Evolutionary conservation across 768 basidiomycete species (phyloP).

Genomic region (Amanita polypyramis): DNA sequence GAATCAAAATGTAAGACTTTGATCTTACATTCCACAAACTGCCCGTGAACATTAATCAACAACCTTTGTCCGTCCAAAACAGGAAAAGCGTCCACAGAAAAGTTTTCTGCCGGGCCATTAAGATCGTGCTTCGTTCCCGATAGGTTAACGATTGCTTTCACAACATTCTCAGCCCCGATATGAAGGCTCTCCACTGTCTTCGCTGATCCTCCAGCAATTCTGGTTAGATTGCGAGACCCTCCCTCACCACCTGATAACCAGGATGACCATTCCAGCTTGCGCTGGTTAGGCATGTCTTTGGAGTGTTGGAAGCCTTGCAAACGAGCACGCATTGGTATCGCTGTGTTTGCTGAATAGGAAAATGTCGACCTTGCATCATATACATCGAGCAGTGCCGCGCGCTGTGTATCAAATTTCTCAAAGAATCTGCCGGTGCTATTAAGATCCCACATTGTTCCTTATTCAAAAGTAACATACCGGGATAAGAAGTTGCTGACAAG

Average conservation of each 20-base stretch:
- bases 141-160: constrained; percentile 49
- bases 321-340: constrained; percentile 69
- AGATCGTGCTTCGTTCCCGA: constrained; percentile 83
- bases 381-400: constrained; percentile 52
- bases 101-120: constrained; percentile 65
- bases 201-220: constrained; percentile 51
- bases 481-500: constrained; percentile 71
- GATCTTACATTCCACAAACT: constrained; percentile 73
- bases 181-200: constrained; percentile 60
- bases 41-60: constrained; percentile 73
- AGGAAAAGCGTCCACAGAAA: constrained; percentile 81
- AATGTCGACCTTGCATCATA: constrained; percentile 88
- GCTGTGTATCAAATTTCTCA: constrained; percentile 70
- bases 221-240: constrained; percentile 70
- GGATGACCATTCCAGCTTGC: constrained; percentile 65
- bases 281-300: constrained; percentile 69
- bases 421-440: constrained; percentile 52
- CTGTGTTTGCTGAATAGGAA: constrained; percentile 79
- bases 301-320: constrained; percentile 57
- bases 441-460: constrained; percentile 8
- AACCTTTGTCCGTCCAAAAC: constrained; percentile 56
- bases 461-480: constrained; percentile 36
- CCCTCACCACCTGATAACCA: constrained; percentile 49
- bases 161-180: constrained; percentile 54
- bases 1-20: constrained; percentile 16